Evolutionary conservation across 2,329 filamentous ascomycete genomes (phyloP).

Genomic region (Beauveria sp.): DNA sequence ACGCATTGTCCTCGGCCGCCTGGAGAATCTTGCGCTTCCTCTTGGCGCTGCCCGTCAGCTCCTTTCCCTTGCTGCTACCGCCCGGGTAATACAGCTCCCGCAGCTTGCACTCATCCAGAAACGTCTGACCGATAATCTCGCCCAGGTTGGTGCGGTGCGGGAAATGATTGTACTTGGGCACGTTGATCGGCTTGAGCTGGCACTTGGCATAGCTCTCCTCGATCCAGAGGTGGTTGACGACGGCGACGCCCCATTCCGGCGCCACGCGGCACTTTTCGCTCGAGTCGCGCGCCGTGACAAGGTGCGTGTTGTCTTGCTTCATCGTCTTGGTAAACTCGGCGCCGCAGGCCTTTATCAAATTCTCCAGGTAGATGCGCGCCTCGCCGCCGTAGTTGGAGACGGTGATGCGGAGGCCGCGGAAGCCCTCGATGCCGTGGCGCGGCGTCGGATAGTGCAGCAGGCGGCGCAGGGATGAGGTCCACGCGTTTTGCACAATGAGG

Average conservation of each 20-base stretch:
- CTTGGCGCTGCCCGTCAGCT: conserved; percentile 33
- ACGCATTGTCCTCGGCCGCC: conserved; percentile 42
- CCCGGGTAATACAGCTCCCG: conserved; percentile 64
- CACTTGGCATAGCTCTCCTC: conserved; percentile 95
- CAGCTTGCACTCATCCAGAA: conserved; percentile 57
- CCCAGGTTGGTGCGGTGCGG: conserved; percentile 84
- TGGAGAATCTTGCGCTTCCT: conserved; percentile 44
- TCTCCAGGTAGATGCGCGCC: conserved; percentile 86
- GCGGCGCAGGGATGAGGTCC: conserved; percentile 76
- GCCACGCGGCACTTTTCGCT: conserved; percentile 94
- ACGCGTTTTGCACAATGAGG: conserved; percentile 79
- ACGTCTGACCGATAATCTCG: conserved; percentile 85
- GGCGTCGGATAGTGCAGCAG: conserved; percentile 87
- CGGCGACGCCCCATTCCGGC: conserved; percentile 81
- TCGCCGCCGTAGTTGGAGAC: conserved; percentile 96
- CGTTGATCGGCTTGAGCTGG: conserved; percentile 62
- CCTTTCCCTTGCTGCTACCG: conserved; percentile 45
- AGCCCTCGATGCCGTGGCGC: conserved; percentile 68
- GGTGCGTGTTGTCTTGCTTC: conserved; percentile 90
- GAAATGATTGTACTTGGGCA: conserved; percentile 75
- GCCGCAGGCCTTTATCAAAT: conserved; percentile 75
- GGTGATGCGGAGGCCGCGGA: conserved; percentile 69
- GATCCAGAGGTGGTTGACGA: conserved; percentile 93
- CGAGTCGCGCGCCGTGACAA: conserved; percentile 80
- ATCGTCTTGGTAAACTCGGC: conserved; percentile 91